Conservation (phyloP, 2,329 filamentous ascomycete species). For the Colletotrichum tropicicola region DNA sequence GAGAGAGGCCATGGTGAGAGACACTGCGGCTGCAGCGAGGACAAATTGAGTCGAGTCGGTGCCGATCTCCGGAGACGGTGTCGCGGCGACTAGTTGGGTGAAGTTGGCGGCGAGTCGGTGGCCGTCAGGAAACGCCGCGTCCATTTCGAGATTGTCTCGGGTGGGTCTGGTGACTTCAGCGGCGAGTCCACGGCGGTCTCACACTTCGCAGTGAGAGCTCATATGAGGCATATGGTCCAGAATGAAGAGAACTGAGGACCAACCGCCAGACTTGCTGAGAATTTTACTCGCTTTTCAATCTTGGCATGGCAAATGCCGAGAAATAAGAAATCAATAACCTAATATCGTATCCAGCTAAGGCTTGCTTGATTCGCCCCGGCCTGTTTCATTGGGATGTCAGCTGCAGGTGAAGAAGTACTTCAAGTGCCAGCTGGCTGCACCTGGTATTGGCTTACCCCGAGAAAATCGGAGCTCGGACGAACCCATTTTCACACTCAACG, state of each 20-base stretch:
- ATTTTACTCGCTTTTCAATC: neutral
- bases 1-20: constrained; percentile 14
- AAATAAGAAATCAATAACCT: constrained; percentile 3
- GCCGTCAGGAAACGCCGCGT: neutral
- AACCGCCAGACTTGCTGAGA: no score
- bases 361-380: neutral
- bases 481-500: neutral
- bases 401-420: neutral
- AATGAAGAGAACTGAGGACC: no score
- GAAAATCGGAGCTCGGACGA: neutral
- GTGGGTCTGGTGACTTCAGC: constrained; percentile 16
- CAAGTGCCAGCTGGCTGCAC: neutral
- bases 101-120: constrained; percentile 10
- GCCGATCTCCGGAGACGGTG: neutral
- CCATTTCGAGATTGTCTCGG: no score
- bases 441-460: neutral
- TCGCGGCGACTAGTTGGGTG: constrained; percentile 7
- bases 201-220: neutral
- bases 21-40: neutral
- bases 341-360: constrained; percentile 8
- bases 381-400: neutral
- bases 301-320: neutral
- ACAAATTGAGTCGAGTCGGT: neutral
- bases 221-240: neutral
- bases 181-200: neutral